These are phyloP conservation scores for Blastobotrys muscicola DNA, from an alignment of 805 yeast species.

Conservation along the genomic window DNA sequence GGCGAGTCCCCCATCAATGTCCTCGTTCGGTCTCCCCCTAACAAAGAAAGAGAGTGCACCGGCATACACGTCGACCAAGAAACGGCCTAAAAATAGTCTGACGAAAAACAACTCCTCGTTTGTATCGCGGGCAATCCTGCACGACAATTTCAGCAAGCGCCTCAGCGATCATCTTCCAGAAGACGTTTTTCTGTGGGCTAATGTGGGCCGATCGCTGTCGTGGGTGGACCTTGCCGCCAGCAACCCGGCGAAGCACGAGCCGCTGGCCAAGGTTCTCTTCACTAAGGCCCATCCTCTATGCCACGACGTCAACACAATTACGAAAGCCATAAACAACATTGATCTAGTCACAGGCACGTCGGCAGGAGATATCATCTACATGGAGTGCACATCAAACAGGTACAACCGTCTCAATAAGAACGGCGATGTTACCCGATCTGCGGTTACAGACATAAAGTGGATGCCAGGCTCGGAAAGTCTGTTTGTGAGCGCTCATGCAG, in stretches of 20 bases:
- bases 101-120: constrained; percentile 31
- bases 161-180: constrained; percentile 22
- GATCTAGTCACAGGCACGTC: constrained; percentile 54
- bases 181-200: constrained; percentile 25
- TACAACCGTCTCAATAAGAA: constrained; percentile 45
- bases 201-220: constrained; percentile 27
- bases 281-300: constrained; percentile 32
- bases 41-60: constrained; percentile 1
- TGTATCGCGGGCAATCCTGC: constrained; percentile 28
- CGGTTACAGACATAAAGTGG: constrained; percentile 42
- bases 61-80: neutral
- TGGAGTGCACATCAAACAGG: constrained; percentile 42
- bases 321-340: constrained; percentile 27
- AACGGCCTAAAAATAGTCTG: constrained; percentile 29
- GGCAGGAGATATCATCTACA: constrained; percentile 56
- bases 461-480: constrained; percentile 33
- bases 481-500: constrained; percentile 50
- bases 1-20: constrained; percentile 3
- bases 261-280: constrained; percentile 30
- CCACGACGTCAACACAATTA: constrained; percentile 28
- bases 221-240: constrained; percentile 24
- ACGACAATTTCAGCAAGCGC: constrained; percentile 27
- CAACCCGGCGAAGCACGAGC: constrained; percentile 24
- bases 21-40: constrained; percentile 1
- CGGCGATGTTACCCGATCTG: constrained; percentile 34